Evolutionary conservation across 352 stramenopile species (phyloP).

Genomic region (Salisapilia sapeloensis): DNA sequence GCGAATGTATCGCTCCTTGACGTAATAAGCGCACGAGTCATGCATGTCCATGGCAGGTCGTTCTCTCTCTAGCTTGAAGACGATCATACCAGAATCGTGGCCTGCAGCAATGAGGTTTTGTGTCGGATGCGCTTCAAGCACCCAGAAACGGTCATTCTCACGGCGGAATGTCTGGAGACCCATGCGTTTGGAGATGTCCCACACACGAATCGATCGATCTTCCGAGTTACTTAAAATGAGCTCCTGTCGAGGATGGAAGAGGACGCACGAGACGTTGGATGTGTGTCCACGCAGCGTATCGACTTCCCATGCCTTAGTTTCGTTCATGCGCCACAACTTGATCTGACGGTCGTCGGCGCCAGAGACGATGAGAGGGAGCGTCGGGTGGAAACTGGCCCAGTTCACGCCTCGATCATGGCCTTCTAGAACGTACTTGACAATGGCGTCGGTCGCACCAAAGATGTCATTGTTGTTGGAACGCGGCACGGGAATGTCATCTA

Average conservation of each 20-base stretch:
- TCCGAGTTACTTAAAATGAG: slow-evolving; percentile 99
- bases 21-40: slow-evolving; percentile 86
- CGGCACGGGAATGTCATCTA: slow-evolving; percentile 52
- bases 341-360: slow-evolving; percentile 98
- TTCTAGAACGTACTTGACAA: slow-evolving; percentile 99
- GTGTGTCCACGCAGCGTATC: slow-evolving; percentile 99
- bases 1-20: slow-evolving; percentile 96
- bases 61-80: slow-evolving; percentile 98
- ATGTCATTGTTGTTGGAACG: slow-evolving; percentile 85
- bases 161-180: slow-evolving; percentile 97
- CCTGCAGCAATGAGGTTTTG: slow-evolving; percentile 97
- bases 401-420: slow-evolving; percentile 99
- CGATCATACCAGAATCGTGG: slow-evolving; percentile 99
- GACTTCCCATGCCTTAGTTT: slow-evolving; percentile 99
- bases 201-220: slow-evolving; percentile 98
- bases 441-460: slow-evolving; percentile 97
- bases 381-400: slow-evolving; percentile 98
- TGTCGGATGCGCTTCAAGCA: slow-evolving; percentile 87
- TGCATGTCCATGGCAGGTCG: slow-evolving; percentile 87
- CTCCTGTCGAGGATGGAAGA: slow-evolving; percentile 99
- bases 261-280: slow-evolving; percentile 99
- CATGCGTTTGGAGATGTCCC: slow-evolving; percentile 98
- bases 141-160: slow-evolving; percentile 99
- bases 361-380: slow-evolving; percentile 94
- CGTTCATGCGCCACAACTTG: slow-evolving; percentile 99